Percentiles rank a stretch among this genome's conserved stretches.
phyloP scores from a whole-genome alignment of 2,329 filamentous ascomycete species.

The Cytospora piceicola region DNA sequence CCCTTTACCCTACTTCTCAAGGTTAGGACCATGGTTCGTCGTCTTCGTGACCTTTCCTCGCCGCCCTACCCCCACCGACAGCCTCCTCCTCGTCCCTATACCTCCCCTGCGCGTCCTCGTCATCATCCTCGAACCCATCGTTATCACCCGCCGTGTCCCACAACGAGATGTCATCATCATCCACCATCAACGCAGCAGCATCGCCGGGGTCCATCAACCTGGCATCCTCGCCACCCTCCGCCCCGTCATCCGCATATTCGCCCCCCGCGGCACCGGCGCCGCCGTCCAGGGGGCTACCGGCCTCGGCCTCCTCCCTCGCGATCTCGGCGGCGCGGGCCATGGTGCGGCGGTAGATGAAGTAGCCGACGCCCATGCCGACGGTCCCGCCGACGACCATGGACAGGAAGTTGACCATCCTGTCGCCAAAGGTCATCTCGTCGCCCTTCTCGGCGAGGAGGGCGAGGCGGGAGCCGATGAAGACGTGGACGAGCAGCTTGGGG shows the following conservation, averaged over 20 bases:
- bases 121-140: constrained; percentile 41
- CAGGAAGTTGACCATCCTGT: constrained; percentile 81
- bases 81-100: constrained; percentile 39
- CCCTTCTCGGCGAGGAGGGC: constrained; percentile 81
- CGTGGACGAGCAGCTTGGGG: constrained; percentile 87
- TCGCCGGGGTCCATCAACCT: constrained; percentile 43
- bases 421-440: constrained; percentile 77
- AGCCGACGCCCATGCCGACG: constrained; percentile 76
- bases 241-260: constrained; percentile 49
- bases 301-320: constrained; percentile 49
- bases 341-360: constrained; percentile 79
- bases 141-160: constrained; percentile 53
- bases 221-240: constrained; percentile 39
- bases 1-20: background rate
- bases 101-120: constrained; percentile 19
- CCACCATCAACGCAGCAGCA: constrained; percentile 56
- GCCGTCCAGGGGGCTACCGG: constrained; percentile 29
- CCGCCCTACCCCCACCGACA: constrained; percentile 31
- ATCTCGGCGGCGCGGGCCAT: constrained; percentile 66
- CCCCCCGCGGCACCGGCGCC: constrained; percentile 18
- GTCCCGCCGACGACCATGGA: constrained; percentile 74
- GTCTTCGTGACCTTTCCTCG: constrained; percentile 28
- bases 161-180: constrained; percentile 62
- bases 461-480: constrained; percentile 87
- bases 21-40: constrained; percentile 5